A percentile compares a stretch with the other conserved stretches of the same genome.
These are phyloP conservation scores for Candida ovalis DNA, from an alignment of 805 yeast genomes.

Conservation along the genomic window DNA sequence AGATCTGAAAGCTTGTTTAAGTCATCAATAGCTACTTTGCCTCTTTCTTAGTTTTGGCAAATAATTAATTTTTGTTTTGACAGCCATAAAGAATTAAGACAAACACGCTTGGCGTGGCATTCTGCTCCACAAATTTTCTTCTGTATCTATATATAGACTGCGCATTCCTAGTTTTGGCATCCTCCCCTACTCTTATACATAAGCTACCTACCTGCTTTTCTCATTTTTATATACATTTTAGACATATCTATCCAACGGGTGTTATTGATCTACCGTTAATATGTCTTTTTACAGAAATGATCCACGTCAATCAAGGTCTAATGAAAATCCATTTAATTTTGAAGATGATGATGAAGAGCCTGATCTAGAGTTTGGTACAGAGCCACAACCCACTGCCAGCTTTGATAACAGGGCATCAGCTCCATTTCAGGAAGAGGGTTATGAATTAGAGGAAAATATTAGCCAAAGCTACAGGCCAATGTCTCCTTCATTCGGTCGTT, in stretches of 20 bases:
- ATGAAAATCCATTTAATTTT: neutral
- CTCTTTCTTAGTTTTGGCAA: neutral
- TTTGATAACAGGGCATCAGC: neutral
- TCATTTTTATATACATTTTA: too few species aligned
- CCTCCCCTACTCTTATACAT: too few species aligned
- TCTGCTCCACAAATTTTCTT: too few species aligned
- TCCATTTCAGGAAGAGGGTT: neutral
- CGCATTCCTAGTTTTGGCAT: neutral
- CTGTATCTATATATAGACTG: neutral
- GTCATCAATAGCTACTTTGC: neutral
- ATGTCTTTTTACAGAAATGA: neutral
- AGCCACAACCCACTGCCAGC: neutral
- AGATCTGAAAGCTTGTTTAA: too few species aligned
- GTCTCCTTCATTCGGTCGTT: neutral
- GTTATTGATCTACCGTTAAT: too few species aligned
- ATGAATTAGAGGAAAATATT: neutral
- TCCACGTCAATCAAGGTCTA: too few species aligned
- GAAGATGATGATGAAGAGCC: neutral
- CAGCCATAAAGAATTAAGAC: neutral
- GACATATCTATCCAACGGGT: too few species aligned
- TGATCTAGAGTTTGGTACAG: neutral
- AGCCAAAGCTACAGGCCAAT: neutral
- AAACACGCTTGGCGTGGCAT: too few species aligned
- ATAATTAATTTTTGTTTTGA: neutral
- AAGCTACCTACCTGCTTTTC: too few species aligned